Evolutionary conservation across 345 rosid genomes (phyloP), one percentile per base, ranked within the genome.

Genomic region (Isatis tinctoria): DNA sequence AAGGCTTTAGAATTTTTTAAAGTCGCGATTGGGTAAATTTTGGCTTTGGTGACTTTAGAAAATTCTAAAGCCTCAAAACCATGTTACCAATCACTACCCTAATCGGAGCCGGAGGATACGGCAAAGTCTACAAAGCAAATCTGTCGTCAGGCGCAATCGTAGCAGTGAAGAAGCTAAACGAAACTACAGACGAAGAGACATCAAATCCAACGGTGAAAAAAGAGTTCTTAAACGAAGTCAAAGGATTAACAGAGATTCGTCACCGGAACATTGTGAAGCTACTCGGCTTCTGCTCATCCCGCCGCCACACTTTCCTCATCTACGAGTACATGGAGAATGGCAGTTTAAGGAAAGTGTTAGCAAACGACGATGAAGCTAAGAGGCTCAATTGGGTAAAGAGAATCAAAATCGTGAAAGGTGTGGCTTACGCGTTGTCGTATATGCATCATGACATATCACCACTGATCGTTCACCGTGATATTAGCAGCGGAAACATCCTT

Each of bases 261-360:
- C 79, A 83, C 33, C 54, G 81, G 12, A 81, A 83, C 36, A 66
- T 83, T 2, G 80, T 80, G 28, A 80, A 83, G 39, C 62, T 83
- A 39, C 59, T 74, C 11, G 82, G 86, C 16, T 72, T 71, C 67
- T 70, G 76, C 53, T 78, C 69, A 10, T 45, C 12, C 53, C 44
- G 43, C 16, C 68, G 65, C 10, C 35, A 58, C 52, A 60, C 48
- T 17, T 83, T 72, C 45, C 51, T 83, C 0, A 6, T 68, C 10
- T 74, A 66, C 3, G 80, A 83, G 60, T 80, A 61, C 47, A 22
- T 74, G 41, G 78, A 71, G 32, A 77, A 66, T 0, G 86, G 83
- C 10, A 80, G 78, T 43, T 33, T 83, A 20, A 63, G 33, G 1
- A 77, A 64, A 39, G 12, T 68, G 8, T 10, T 80, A 48, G 45